Conservation (phyloP, 257 asterid genomes). For the Coffea eugenioides region DNA sequence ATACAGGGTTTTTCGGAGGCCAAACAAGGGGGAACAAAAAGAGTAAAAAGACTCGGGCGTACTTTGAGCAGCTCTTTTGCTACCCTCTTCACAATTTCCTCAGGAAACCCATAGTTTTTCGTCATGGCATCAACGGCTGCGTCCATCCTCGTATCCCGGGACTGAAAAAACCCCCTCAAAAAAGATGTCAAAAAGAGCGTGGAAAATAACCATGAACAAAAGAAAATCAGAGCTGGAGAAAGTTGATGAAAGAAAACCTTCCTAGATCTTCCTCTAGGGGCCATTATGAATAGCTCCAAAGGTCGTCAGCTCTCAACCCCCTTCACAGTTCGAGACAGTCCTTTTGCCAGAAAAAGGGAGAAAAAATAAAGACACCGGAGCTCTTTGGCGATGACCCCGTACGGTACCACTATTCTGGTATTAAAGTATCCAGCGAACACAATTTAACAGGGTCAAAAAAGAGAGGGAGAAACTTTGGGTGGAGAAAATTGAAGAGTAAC, state of each 20-base stretch:
- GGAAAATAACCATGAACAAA: neutral
- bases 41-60: neutral
- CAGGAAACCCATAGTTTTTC: constrained; percentile 19
- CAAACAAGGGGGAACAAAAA: neutral
- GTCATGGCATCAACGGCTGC: constrained; percentile 32
- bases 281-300: constrained; percentile 7
- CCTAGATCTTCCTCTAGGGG: constrained; percentile 28
- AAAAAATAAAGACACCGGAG: too few species aligned
- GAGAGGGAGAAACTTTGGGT: too few species aligned
- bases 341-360: too few species aligned
- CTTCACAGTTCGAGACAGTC: neutral
- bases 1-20: neutral
- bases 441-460: too few species aligned
- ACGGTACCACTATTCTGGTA: too few species aligned
- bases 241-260: constrained; percentile 18
- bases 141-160: constrained; percentile 19
- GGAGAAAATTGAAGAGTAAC: too few species aligned
- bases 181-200: neutral
- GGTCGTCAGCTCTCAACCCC: neutral
- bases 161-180: constrained; percentile 9
- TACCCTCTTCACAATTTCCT: neutral
- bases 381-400: too few species aligned
- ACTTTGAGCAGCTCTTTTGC: constrained; percentile 26
- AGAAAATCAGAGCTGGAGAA: neutral
- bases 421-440: too few species aligned